These are phyloP conservation scores for Leptomonas seymouri DNA, from an alignment of 208 protist genomes.

Conservation along the genomic window DNA sequence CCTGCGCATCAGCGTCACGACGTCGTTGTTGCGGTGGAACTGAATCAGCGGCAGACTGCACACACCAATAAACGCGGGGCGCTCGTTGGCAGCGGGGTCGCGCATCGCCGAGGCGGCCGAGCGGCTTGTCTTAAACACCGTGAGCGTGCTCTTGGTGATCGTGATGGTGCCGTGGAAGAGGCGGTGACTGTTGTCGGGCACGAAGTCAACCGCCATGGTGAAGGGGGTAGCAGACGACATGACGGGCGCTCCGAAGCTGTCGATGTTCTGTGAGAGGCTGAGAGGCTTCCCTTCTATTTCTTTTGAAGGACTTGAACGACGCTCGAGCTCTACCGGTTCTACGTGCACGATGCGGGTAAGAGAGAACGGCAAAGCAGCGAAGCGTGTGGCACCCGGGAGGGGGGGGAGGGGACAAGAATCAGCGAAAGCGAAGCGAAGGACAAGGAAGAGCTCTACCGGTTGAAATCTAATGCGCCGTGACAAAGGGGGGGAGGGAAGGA, in stretches of 20 bases:
- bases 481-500: too few species aligned
- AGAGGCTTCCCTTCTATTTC: too few species aligned
- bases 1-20: slow-evolving; percentile 53
- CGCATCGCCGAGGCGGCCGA: slow-evolving; percentile 5
- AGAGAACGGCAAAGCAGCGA: too few species aligned
- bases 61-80: slow-evolving; percentile 68
- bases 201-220: slow-evolving; percentile 51
- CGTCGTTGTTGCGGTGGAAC: slow-evolving; percentile 53
- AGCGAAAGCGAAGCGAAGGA: too few species aligned
- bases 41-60: slow-evolving; percentile 64
- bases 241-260: background rate
- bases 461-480: too few species aligned
- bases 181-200: slow-evolving; percentile 44
- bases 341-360: too few species aligned
- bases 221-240: slow-evolving; percentile 23
- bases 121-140: slow-evolving; percentile 44
- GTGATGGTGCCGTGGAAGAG: slow-evolving; percentile 50
- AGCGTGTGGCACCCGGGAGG: too few species aligned
- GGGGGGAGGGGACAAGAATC: too few species aligned
- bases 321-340: too few species aligned
- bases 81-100: slow-evolving; percentile 31
- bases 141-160: slow-evolving; percentile 65
- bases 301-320: too few species aligned
- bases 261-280: background rate
- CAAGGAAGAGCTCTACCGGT: too few species aligned